Evolutionary conservation across 2,329 filamentous ascomycete genomes (phyloP).

Genomic region (Colletotrichum tamarilloi): DNA sequence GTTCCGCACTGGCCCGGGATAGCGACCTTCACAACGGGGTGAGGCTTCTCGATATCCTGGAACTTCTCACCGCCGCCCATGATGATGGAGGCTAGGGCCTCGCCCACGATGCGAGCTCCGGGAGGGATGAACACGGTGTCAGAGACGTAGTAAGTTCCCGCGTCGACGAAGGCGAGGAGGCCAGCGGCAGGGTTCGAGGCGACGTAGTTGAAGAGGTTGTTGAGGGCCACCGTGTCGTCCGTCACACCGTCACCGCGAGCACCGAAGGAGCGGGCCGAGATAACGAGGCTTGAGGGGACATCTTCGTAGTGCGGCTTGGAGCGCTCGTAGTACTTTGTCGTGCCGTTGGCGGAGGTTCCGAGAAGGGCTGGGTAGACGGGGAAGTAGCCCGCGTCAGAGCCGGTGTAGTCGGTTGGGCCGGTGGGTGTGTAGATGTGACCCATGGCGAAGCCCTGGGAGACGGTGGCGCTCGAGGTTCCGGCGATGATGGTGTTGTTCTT

Average conservation of each 20-base stretch:
- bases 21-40: conserved; percentile 76
- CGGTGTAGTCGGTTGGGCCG: conserved; percentile 60
- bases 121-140: conserved; percentile 63
- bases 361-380: conserved; percentile 66
- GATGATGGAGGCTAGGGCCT: conserved; percentile 64
- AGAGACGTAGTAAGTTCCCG: conserved; percentile 70
- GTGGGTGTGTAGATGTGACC: conserved; percentile 73
- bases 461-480: conserved; percentile 61
- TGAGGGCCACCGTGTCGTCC: conserved; percentile 80
- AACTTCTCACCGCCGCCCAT: conserved; percentile 68
- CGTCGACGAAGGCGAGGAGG: conserved; percentile 70
- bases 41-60: conserved; percentile 66
- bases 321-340: conserved; percentile 71
- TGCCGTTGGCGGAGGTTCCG: conserved; percentile 43
- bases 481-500: conserved; percentile 60
- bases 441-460: conserved; percentile 60
- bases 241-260: conserved; percentile 79
- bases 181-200: conserved; percentile 58
- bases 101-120: conserved; percentile 68
- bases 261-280: conserved; percentile 75
- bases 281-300: conserved; percentile 67
- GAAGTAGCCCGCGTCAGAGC: conserved; percentile 53
- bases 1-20: conserved; percentile 69
- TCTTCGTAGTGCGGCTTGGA: conserved; percentile 82
- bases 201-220: conserved; percentile 67